phyloP scores from a whole-genome alignment of 2,329 filamentous ascomycete genomes.

The Talaromyces sp. region DNA sequence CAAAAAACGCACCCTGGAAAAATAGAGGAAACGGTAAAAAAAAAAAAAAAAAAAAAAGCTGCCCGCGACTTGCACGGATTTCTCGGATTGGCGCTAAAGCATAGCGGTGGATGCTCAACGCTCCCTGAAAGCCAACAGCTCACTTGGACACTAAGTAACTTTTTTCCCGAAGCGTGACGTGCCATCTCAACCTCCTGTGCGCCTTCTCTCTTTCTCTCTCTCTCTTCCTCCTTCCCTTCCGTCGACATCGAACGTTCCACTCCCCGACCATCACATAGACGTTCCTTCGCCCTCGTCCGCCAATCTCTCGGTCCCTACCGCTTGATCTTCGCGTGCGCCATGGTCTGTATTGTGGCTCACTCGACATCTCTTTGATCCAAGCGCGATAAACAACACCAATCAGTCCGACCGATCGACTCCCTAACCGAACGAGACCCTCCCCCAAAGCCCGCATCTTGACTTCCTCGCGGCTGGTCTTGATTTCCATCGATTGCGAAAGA shows the following conservation, averaged over 20 bases:
- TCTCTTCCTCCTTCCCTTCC: slow-evolving; percentile 8
- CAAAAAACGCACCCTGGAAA: background rate
- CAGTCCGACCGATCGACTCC: background rate
- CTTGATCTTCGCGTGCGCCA: slow-evolving; percentile 24
- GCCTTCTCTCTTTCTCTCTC: slow-evolving; percentile 12
- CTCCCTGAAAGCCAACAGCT: background rate
- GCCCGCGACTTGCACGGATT: background rate
- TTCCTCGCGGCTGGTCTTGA: background rate
- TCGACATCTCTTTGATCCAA: slow-evolving; percentile 26
- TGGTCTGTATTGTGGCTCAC: slow-evolving; percentile 25
- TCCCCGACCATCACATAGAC: slow-evolving; percentile 5
- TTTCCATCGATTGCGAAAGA: background rate
- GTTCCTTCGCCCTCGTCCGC: slow-evolving; percentile 15
- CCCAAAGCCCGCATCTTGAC: background rate
- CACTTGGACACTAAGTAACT: background rate
- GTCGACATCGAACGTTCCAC: slow-evolving; percentile 11
- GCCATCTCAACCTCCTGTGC: slow-evolving; percentile 5
- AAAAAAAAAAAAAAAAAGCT: background rate
- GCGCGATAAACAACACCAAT: slow-evolving; percentile 2
- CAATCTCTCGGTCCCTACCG: slow-evolving; percentile 16
- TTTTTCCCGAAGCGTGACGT: slow-evolving; percentile 1
- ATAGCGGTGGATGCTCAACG: background rate
- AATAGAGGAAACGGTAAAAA: background rate
- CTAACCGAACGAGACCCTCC: background rate
- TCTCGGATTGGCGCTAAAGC: background rate